A percentile compares a stretch with the other conserved stretches of the same genome.
These are phyloP conservation scores for Hirsutella rhossiliensis DNA, from an alignment of 2,329 filamentous ascomycete species.

Conservation along the genomic window DNA sequence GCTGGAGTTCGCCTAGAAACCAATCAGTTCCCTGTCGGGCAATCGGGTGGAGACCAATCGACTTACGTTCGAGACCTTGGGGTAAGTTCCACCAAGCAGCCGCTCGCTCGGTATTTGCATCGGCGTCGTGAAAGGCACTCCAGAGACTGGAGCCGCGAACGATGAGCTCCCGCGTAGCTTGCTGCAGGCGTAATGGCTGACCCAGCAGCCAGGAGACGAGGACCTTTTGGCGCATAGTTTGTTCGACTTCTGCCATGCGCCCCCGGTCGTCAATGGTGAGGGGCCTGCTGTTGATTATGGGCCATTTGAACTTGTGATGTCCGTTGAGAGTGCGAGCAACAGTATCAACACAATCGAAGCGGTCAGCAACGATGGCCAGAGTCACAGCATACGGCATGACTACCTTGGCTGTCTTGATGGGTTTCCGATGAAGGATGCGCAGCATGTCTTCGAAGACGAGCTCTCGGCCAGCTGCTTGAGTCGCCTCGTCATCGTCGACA, in stretches of 20 bases:
- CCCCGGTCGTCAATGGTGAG: slow-evolving; percentile 22
- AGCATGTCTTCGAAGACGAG: slow-evolving; percentile 56
- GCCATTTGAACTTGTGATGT: slow-evolving; percentile 42
- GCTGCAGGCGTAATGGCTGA: slow-evolving; percentile 45
- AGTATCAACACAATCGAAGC: slow-evolving; percentile 51
- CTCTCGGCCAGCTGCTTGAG: slow-evolving; percentile 46
- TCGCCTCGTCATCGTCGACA: slow-evolving; percentile 57
- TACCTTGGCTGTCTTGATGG: slow-evolving; percentile 24
- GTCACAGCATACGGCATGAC: slow-evolving; percentile 50
- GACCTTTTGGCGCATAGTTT: slow-evolving; percentile 56
- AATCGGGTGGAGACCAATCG: not conserved
- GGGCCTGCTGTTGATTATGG: slow-evolving; percentile 28
- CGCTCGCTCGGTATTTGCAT: slow-evolving; percentile 9
- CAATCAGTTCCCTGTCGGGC: not conserved
- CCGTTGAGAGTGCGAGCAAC: slow-evolving; percentile 41
- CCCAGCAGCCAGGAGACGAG: slow-evolving; percentile 55
- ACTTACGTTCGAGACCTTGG: slow-evolving; percentile 51
- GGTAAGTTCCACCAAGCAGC: slow-evolving; percentile 65
- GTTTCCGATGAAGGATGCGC: slow-evolving; percentile 47
- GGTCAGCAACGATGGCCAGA: slow-evolving; percentile 58
- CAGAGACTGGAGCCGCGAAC: slow-evolving; percentile 51
- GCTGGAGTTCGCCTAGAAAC: slow-evolving; percentile 49
- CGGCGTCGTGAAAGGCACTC: slow-evolving; percentile 27
- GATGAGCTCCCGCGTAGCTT: slow-evolving; percentile 53
- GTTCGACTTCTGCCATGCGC: slow-evolving; percentile 38